Evolutionary conservation across 208 protist genomes (phyloP).

Genomic region (Trypanosoma mega): DNA sequence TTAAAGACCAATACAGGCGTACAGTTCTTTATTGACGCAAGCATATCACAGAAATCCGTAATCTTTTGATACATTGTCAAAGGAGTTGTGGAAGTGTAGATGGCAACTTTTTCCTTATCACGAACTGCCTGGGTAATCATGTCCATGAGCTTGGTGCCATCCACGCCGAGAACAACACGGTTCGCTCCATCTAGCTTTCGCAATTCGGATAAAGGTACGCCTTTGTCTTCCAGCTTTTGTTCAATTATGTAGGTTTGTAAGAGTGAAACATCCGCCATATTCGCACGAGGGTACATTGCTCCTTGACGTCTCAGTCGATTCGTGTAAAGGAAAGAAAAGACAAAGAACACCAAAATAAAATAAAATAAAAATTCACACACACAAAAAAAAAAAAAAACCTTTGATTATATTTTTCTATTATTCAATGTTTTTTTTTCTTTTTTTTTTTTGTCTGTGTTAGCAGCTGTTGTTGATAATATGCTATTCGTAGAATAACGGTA

Average conservation of each 20-base stretch:
- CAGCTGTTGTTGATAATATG: no score
- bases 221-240: conserved; percentile 66
- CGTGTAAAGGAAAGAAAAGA: conserved; percentile 12
- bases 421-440: no score
- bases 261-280: conserved; percentile 25
- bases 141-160: conserved; percentile 83
- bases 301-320: neutral
- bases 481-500: no score
- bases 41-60: conserved; percentile 21
- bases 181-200: conserved; percentile 43
- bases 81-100: conserved; percentile 72
- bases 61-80: conserved; percentile 66
- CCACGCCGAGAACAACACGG: conserved; percentile 59
- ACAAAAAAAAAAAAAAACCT: conserved; percentile 18
- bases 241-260: conserved; percentile 63
- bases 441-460: no score
- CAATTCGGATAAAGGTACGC: conserved; percentile 47
- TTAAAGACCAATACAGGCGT: conserved; percentile 27
- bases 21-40: conserved; percentile 23
- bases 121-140: conserved; percentile 63
- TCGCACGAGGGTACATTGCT: conserved; percentile 24
- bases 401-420: no score
- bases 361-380: neutral
- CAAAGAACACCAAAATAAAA: conserved; percentile 17
- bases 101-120: conserved; percentile 45